Evolutionary conservation across 2,329 filamentous ascomycete species (phyloP).

Genomic region (Cladosporium sp.): DNA sequence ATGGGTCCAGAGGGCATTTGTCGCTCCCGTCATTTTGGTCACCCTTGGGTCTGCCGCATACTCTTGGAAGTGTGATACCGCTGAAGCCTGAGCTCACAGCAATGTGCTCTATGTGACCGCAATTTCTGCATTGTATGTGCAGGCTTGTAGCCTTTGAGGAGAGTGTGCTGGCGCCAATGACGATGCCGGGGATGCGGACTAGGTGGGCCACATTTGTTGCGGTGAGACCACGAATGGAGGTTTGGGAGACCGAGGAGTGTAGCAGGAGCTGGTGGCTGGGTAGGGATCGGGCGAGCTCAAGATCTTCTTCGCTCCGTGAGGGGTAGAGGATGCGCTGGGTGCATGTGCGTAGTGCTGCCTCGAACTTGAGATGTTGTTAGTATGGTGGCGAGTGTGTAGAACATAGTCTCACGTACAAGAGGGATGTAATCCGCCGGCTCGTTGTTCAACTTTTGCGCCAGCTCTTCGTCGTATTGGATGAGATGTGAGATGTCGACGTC

Average conservation of each 20-base stretch:
- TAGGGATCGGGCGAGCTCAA: slow-evolving; percentile 45
- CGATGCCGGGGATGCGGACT: slow-evolving; percentile 95
- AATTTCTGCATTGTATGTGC: slow-evolving; percentile 85
- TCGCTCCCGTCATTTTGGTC: slow-evolving; percentile 60
- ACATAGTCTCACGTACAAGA: slow-evolving; percentile 58
- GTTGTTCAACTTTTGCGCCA: slow-evolving; percentile 84
- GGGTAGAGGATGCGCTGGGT: slow-evolving; percentile 93
- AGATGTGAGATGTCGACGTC: slow-evolving; percentile 94
- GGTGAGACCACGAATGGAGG: slow-evolving; percentile 90
- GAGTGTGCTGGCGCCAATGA: slow-evolving; percentile 94
- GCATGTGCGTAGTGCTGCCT: slow-evolving; percentile 83
- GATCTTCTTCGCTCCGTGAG: slow-evolving; percentile 61
- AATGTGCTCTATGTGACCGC: slow-evolving; percentile 69
- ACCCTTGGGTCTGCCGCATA: slow-evolving; percentile 62
- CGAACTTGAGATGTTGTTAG: slow-evolving; percentile 64
- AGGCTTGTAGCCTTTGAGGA: slow-evolving; percentile 91
- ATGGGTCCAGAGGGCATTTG: slow-evolving; percentile 88
- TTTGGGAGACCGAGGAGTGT: slow-evolving; percentile 86
- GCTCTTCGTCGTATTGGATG: slow-evolving; percentile 93
- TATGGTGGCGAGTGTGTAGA: slow-evolving; percentile 14
- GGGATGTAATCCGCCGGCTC: slow-evolving; percentile 93
- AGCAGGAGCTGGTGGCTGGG: slow-evolving; percentile 93
- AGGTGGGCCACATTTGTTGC: slow-evolving; percentile 90
- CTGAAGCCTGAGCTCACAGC: slow-evolving; percentile 82
- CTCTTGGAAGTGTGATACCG: slow-evolving; percentile 78